Evolutionary conservation across 2,329 filamentous ascomycete genomes (phyloP).

Genomic region (Teratosphaeria epicoccoides): DNA sequence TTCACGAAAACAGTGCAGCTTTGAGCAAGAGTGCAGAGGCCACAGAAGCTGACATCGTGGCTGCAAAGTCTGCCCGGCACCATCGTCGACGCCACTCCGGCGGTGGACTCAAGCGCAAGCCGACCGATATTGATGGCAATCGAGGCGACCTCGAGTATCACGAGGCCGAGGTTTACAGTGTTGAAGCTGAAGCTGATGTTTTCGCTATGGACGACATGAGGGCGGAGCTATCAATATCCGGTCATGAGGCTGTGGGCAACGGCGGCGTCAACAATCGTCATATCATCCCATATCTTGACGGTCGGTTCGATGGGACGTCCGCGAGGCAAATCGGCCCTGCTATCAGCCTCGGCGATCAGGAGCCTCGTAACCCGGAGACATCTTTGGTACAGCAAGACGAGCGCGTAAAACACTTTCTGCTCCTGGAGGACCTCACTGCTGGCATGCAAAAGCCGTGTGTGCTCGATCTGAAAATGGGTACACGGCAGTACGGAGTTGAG

Average conservation of each 20-base stretch:
- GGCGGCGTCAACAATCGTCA: constrained; percentile 2
- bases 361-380: constrained; percentile 34
- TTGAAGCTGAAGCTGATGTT: constrained; percentile 64
- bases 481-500: constrained; percentile 89
- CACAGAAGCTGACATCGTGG: constrained; percentile 11
- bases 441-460: constrained; percentile 96
- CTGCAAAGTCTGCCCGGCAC: constrained; percentile 5
- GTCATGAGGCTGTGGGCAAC: constrained; percentile 1
- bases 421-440: constrained; percentile 88
- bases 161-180: constrained; percentile 72
- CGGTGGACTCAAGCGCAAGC: constrained; percentile 66
- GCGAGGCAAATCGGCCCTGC: constrained; percentile 18
- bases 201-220: constrained; percentile 54
- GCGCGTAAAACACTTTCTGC: constrained; percentile 81
- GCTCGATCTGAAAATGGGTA: constrained; percentile 97
- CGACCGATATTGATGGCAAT: constrained; percentile 52
- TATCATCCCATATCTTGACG: background rate
- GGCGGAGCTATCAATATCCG: background rate
- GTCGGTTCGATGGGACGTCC: background rate
- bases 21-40: constrained; percentile 23
- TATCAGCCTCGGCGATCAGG: constrained; percentile 17
- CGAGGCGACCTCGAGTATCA: constrained; percentile 80
- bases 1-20: constrained; percentile 7
- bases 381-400: constrained; percentile 38
- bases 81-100: constrained; percentile 69